Evolutionary conservation across 2,329 filamentous ascomycete species (phyloP), one percentile per base, ranked within the genome.

Genomic region (Pestalotiopsis fici): DNA sequence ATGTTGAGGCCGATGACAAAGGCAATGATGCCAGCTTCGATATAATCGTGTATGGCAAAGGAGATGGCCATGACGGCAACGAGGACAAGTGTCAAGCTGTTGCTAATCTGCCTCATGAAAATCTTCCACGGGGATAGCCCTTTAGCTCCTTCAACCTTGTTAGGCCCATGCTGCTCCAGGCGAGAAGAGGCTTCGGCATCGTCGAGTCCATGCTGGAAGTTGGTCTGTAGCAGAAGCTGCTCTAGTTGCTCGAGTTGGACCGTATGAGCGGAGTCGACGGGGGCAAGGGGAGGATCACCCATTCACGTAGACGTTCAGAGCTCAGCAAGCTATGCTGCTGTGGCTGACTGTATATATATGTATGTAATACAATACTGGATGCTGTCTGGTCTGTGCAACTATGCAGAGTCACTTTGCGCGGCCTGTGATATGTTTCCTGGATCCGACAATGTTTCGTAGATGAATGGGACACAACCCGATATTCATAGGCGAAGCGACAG

Each of bases 91-190:
- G 91, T 93, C 80, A 93, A 83, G 82, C 90, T 92, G 82, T 93
- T 93, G 71, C 91, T 92, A 73, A 93, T 87, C 83, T 93, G 91
- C 76, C 90, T 91, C 81, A 93, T 80, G 81, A 93, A 86, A 82
- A 93, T 92, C 82, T 91, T 88, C 88, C 90, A 92, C 80, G 91
- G 75, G 79, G 91, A 93, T 81, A 91, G 81, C 79, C 90, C 88
- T 81, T 90, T 88, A 83, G 90, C 88, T 80, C 88, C 88, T 80
- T 91, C 88, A 83, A 93, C 87, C 77, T 86, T 86, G 82, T 94
- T 94, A 73, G 87, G 85, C 72, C 91, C 91, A 86, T 92, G 83
- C 76, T 85, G 84, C 78, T 81, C 80, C 75, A 93, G 85, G 78
- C 91, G 91, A 82, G 83, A 83, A 79, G 86, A 84, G 70, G 90